Conservation (phyloP, 169 alveolate species). For the Plasmodium fragile region DNA sequence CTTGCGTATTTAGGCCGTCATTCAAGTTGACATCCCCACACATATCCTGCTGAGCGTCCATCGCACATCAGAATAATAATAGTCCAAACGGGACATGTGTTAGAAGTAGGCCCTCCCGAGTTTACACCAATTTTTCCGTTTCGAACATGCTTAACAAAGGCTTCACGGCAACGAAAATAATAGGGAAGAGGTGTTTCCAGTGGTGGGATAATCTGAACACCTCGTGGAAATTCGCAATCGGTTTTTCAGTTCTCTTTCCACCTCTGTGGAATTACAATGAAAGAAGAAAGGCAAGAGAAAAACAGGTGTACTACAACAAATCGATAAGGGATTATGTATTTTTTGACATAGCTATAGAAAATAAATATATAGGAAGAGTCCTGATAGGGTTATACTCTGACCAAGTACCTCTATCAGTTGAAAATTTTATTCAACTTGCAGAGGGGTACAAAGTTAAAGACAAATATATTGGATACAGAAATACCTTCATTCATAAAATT, state of each 20-base stretch:
- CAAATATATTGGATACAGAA: slow-evolving; percentile 80
- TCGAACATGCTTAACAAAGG: slow-evolving; percentile 48
- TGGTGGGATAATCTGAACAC: slow-evolving; percentile 61
- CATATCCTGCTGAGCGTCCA: neutral
- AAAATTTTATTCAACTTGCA: slow-evolving; percentile 84
- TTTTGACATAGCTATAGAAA: slow-evolving; percentile 83
- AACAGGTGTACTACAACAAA: slow-evolving; percentile 51
- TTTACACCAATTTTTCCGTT: neutral
- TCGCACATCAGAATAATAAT: neutral
- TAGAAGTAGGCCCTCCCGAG: neutral
- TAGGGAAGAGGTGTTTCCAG: slow-evolving; percentile 48
- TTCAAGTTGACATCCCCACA: neutral
- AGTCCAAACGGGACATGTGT: neutral
- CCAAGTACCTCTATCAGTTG: slow-evolving; percentile 83
- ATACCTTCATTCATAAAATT: slow-evolving; percentile 78
- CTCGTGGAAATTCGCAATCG: slow-evolving; percentile 56
- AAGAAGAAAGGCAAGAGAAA: slow-evolving; percentile 71
- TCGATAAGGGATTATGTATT: slow-evolving; percentile 85
- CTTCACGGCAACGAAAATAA: slow-evolving; percentile 24
- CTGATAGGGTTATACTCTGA: slow-evolving; percentile 85
- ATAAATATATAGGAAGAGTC: slow-evolving; percentile 82
- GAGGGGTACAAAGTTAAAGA: slow-evolving; percentile 80
- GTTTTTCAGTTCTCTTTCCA: slow-evolving; percentile 46
- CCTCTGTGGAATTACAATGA: slow-evolving; percentile 69
- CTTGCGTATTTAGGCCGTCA: neutral